Percentiles rank a stretch among this genome's conserved stretches.
These are phyloP conservation scores for Phytopythium aichiense DNA, from an alignment of 352 stramenopile genomes.

Conservation along the genomic window DNA sequence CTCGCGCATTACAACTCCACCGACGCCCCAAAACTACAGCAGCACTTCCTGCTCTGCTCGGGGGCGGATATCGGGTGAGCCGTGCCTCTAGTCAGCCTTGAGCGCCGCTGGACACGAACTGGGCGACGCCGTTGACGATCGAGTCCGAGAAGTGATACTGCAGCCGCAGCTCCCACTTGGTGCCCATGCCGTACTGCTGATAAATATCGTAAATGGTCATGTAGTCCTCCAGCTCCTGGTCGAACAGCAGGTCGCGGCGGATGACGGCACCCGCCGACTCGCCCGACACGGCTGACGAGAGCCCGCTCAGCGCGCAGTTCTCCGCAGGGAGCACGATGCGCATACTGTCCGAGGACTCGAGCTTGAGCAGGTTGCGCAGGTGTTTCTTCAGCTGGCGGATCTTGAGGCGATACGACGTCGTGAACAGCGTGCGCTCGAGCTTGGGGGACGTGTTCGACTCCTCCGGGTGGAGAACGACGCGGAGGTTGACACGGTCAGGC, in stretches of 20 bases:
- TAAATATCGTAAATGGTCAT: slow-evolving; percentile 78
- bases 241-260: slow-evolving; percentile 62
- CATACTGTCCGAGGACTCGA: slow-evolving; percentile 42
- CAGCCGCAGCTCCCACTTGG: slow-evolving; percentile 62
- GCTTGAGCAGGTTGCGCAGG: slow-evolving; percentile 40
- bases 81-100: background rate
- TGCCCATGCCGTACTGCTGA: slow-evolving; percentile 72
- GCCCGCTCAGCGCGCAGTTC: slow-evolving; percentile 51
- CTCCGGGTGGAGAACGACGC: slow-evolving; percentile 52
- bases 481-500: slow-evolving; percentile 50
- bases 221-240: slow-evolving; percentile 73
- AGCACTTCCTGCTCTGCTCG: background rate
- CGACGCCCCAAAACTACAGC: background rate
- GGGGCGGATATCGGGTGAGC: background rate
- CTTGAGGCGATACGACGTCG: slow-evolving; percentile 61
- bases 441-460: slow-evolving; percentile 26
- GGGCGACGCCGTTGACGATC: slow-evolving; percentile 65
- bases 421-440: slow-evolving; percentile 54
- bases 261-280: slow-evolving; percentile 19
- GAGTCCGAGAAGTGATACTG: slow-evolving; percentile 76
- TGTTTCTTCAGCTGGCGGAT: slow-evolving; percentile 74
- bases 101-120: slow-evolving; percentile 34
- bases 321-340: slow-evolving; percentile 49
- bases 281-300: slow-evolving; percentile 15
- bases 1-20: background rate